phyloP scores from a whole-genome alignment of 202 grass and related monocot genomes.

The Schoenoplectus tabernaemontani region DNA sequence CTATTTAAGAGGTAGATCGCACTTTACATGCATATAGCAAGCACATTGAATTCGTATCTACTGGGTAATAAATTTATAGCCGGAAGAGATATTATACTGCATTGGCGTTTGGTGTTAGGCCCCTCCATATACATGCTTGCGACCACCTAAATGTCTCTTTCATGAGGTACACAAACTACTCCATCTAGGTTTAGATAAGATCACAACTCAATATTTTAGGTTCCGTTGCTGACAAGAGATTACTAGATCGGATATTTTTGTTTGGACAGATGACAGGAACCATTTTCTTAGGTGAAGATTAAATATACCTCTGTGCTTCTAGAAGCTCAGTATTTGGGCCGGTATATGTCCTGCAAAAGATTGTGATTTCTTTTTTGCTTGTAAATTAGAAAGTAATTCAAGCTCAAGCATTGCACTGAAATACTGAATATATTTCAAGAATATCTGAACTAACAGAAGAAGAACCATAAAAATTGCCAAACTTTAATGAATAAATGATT shows the following conservation, averaged over 20 bases:
- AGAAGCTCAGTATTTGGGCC: not conserved
- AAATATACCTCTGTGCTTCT: not conserved
- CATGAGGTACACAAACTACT: not conserved
- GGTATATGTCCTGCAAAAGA: not conserved
- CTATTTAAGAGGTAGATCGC: no score
- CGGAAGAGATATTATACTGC: no score
- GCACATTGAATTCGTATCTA: not conserved
- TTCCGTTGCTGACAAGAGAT: conserved; percentile 4
- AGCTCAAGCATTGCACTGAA: not conserved
- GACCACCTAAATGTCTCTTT: not conserved
- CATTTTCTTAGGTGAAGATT: conserved; percentile 7
- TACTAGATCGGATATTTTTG: not conserved
- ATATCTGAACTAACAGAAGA: not conserved
- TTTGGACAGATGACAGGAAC: not conserved
- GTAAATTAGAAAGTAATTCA: not conserved
- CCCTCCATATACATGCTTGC: not conserved
- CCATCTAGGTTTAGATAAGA: not conserved
- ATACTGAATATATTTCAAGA: not conserved
- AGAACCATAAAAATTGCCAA: not conserved
- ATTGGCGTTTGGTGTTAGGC: no score
- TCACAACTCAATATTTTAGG: not conserved
- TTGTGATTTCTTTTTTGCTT: not conserved
- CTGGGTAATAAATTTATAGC: not conserved
- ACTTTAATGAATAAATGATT: not conserved
- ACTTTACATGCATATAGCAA: no score